Evolutionary conservation across 2,329 filamentous ascomycete species (phyloP), one percentile per base, ranked within the genome.

Genomic region (Chrysosphaeria jannelii): DNA sequence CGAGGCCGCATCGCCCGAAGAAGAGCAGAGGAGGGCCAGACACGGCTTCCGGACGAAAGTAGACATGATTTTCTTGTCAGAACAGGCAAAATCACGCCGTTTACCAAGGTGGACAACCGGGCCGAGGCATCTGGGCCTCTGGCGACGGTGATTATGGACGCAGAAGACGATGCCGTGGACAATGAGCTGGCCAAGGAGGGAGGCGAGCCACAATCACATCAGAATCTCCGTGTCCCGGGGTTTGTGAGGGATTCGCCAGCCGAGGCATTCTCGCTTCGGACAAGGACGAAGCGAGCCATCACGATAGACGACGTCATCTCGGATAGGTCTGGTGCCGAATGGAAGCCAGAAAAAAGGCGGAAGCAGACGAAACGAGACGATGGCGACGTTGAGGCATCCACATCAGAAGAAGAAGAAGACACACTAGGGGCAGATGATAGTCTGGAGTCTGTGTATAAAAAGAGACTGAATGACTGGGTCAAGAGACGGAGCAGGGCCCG

Each of bases 41-140:
- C 55, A 28, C 62, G 60, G 25, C 45, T 81, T 27, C 64, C 72
- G 2, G 72, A 72, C 29, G 85, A 93, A 46, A 76, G 60, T 13
- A 65, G 75, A 29, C 62, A 79, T 23, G 79, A 90, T 22, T 97
- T 72, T 39, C 57, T 97, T 22, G 85, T 97, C 23, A 65, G 85
- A 14, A 97, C 81, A 0, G 85, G 85, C 29, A 93, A 93, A 45
- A 93, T 97, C 33, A 97, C 85, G 0, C 85, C 85, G 0, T 97
- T 97, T 37, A 72, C 78, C 6, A 72, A 68, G 31, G 58, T 89
- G 34, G 63, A 63, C 13, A n/a, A n/a, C n/a, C n/a, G 54, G 60
- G 9, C 53, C 59, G n/a, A 47, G 64, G 2, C 52, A 52, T 4
- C 50, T 59, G 14, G 61, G 57, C 3, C 52, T 64, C 49, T 90